These are phyloP conservation scores for Cladosporium sp. DNA, from an alignment of 2,329 filamentous ascomycete genomes.

Conservation along the genomic window DNA sequence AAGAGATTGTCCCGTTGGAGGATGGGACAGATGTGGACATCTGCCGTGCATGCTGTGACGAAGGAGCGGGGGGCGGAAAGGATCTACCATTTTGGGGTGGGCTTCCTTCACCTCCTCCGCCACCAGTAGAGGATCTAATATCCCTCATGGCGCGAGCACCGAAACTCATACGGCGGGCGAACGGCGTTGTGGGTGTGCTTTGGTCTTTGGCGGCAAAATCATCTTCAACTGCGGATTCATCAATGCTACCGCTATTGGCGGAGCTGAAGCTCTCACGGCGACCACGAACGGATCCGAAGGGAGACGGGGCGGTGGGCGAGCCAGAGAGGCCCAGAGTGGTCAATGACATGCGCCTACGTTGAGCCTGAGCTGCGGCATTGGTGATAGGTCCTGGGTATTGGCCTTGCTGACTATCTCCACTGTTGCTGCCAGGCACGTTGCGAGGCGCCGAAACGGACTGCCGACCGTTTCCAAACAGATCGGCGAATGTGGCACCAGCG, in stretches of 20 bases:
- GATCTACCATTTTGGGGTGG: slow-evolving; percentile 33
- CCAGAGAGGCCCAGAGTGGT: slow-evolving; percentile 46
- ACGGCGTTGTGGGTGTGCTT: slow-evolving; percentile 63
- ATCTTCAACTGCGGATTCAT: slow-evolving; percentile 52
- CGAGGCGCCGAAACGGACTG: slow-evolving; percentile 17
- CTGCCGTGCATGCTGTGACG: slow-evolving; percentile 19
- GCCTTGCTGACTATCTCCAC: slow-evolving; percentile 27
- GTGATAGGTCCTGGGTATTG: slow-evolving; percentile 44
- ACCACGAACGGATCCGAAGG: slow-evolving; percentile 39
- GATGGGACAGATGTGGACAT: slow-evolving; percentile 14
- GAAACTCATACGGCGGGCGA: slow-evolving; percentile 83
- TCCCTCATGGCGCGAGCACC: slow-evolving; percentile 74
- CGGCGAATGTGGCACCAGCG: slow-evolving; percentile 46
- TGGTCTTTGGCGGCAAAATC: slow-evolving; percentile 49
- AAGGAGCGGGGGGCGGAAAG: slow-evolving; percentile 24
- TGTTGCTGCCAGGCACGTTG: slow-evolving; percentile 27
- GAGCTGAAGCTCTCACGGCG: slow-evolving; percentile 42
- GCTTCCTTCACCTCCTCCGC: slow-evolving; percentile 28
- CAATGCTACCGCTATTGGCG: slow-evolving; percentile 39
- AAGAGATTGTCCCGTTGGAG: slow-evolving; percentile 42
- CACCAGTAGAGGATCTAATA: slow-evolving; percentile 54
- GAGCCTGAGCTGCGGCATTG: slow-evolving; percentile 46
- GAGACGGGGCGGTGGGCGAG: slow-evolving; percentile 36
- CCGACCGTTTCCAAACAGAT: slow-evolving; percentile 42
- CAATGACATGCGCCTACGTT: slow-evolving; percentile 46